Evolutionary conservation across 2,329 filamentous ascomycete genomes (phyloP), one percentile per base, ranked within the genome.

Genomic region (Helicocarpus griseus): DNA sequence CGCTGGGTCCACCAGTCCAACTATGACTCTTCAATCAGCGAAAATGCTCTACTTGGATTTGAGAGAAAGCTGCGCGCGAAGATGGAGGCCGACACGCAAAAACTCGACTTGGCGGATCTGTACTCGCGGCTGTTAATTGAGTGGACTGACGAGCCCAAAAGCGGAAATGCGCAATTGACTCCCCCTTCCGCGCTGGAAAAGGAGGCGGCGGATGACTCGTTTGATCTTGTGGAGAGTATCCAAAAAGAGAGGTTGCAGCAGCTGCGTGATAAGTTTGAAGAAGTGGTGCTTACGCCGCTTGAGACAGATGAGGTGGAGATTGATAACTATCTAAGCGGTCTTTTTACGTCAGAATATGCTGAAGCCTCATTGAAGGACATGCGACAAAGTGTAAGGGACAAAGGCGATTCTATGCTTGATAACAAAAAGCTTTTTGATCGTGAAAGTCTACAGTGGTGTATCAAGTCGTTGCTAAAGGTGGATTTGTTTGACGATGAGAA

Each of bases 401-500:
- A 47, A 2, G 60, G 57, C 38, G 43, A 56, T 4, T 11, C 3
- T 2, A 44, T 69, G 24, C 54, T 65, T 39, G 14, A 28, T 13
- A 48, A 61, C 21, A 49, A 58, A 1, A 55, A 57, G 31, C 69
- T 67, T 1, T 73, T 74, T 46, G 54, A 63, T 41, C 39, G 60
- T 22, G 35, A 51, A 1, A 60, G 61, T 0, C 56, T 73, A 33
- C 60, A 58, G 2, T 62, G 60, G 54, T 67, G 64, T 45, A 69
- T 73, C 53, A 62, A 63, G 26, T 70, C 69, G 4, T 61, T 74
- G 5, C 53, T 73, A 31, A 65, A 64, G 6, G 68, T 69, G 48
- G 69, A 73, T 44, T 63, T 73, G 35, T 63, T 74, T 19, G 70
- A 67, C 35, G 70, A 74, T 35, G 69, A 69, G 46, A 73, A 73